Conservation (phyloP, 768 basidiomycete genomes). For the Tulasnella sp. region DNA sequence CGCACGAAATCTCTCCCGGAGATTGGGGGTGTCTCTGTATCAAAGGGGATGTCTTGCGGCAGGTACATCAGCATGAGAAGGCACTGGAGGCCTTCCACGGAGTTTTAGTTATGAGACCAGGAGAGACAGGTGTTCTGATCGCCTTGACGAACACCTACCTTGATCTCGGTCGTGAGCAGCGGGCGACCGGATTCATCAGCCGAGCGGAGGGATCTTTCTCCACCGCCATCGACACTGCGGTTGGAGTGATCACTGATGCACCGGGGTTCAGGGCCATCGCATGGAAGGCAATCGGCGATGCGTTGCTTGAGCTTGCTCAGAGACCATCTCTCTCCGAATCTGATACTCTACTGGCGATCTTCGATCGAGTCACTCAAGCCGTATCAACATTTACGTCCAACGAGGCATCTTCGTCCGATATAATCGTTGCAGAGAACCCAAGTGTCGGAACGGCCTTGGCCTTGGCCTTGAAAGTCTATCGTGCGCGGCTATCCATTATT, state of each 20-base stretch:
- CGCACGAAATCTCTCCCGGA: conserved; percentile 53
- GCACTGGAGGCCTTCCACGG: conserved; percentile 55
- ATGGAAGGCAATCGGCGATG: conserved; percentile 81
- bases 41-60: conserved; percentile 72
- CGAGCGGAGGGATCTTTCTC: conserved; percentile 67
- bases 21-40: conserved; percentile 81
- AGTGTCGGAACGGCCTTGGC: neutral
- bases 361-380: neutral
- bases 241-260: conserved; percentile 39
- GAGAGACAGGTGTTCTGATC: conserved; percentile 60
- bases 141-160: conserved; percentile 64
- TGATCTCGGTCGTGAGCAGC: conserved; percentile 54
- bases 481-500: neutral
- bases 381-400: neutral
- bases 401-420: too few species aligned
- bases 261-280: conserved; percentile 56
- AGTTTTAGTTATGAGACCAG: conserved; percentile 44
- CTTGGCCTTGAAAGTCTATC: conserved; percentile 1
- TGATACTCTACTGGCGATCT: neutral
- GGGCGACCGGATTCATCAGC: conserved; percentile 54
- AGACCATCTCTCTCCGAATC: conserved; percentile 38
- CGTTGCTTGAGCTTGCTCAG: conserved; percentile 52
- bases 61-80: conserved; percentile 62
- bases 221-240: conserved; percentile 41
- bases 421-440: neutral